Conservation (phyloP, 257 asterid species). For the Petrea volubilis region DNA sequence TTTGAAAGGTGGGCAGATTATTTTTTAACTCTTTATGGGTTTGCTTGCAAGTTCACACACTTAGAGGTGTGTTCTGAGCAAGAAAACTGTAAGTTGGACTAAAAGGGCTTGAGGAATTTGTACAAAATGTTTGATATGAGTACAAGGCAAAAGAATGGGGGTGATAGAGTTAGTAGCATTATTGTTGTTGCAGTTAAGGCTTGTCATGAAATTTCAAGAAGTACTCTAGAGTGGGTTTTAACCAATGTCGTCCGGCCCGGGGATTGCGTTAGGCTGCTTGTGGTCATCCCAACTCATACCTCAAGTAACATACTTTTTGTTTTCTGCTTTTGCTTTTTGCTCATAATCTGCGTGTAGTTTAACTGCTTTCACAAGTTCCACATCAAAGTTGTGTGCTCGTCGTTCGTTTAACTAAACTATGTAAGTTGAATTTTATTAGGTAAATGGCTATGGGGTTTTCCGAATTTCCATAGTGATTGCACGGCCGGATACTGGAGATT, state of each 20-base stretch:
- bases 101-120: too few species aligned
- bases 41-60: not conserved
- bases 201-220: constrained; percentile 60
- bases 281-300: constrained; percentile 53
- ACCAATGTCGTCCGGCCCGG: constrained; percentile 77
- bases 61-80: constrained; percentile 1
- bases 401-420: constrained; percentile 2
- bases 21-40: not conserved
- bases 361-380: too few species aligned
- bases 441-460: constrained; percentile 58
- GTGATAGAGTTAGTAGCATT: constrained; percentile 34
- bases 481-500: constrained; percentile 48
- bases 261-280: constrained; percentile 66
- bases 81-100: constrained; percentile 23
- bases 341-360: not conserved
- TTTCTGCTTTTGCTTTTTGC: not conserved
- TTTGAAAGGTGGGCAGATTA: constrained; percentile 1
- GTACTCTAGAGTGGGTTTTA: constrained; percentile 77
- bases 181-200: constrained; percentile 76
- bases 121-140: constrained; percentile 56
- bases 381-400: too few species aligned
- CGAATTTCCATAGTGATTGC: constrained; percentile 62
- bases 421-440: constrained; percentile 36
- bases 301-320: constrained; percentile 45
- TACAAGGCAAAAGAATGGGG: constrained; percentile 43